phyloP scores from a whole-genome alignment of 345 rosid genomes.

The Theobroma cacao region DNA sequence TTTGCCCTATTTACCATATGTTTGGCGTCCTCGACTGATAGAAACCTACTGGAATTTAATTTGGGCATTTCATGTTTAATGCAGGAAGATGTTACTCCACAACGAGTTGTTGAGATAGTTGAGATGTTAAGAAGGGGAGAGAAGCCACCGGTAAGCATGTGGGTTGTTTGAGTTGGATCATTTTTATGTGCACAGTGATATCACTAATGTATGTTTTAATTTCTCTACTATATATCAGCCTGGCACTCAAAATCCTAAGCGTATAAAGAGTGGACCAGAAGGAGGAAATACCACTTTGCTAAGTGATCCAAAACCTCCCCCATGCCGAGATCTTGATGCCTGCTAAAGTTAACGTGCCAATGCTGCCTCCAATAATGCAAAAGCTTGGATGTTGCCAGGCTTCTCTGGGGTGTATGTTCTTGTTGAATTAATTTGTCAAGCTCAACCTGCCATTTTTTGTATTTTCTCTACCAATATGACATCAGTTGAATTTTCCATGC shows the following conservation, averaged over 20 bases:
- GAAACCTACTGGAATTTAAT: slow-evolving; percentile 2
- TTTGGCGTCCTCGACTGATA: neutral
- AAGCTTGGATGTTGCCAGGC: slow-evolving; percentile 29
- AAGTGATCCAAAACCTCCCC: slow-evolving; percentile 81
- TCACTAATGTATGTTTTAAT: neutral
- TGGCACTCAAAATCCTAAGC: slow-evolving; percentile 90
- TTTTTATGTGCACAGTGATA: neutral
- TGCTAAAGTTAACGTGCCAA: slow-evolving; percentile 43
- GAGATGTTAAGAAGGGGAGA: slow-evolving; percentile 87
- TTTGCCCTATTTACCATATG: slow-evolving; percentile 1
- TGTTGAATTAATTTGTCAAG: slow-evolving; percentile 21
- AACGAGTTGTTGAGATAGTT: slow-evolving; percentile 86
- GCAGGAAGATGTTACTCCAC: slow-evolving; percentile 94
- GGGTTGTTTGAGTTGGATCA: neutral
- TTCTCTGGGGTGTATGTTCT: slow-evolving; percentile 13
- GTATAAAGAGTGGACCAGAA: slow-evolving; percentile 87
- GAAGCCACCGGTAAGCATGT: slow-evolving; percentile 71
- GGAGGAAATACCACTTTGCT: slow-evolving; percentile 89
- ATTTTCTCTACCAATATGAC: slow-evolving; percentile 22
- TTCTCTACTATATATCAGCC: slow-evolving; percentile 41
- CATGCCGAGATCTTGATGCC: slow-evolving; percentile 89
- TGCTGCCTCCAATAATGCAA: slow-evolving; percentile 44
- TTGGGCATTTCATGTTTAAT: slow-evolving; percentile 24
- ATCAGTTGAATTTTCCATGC: slow-evolving; percentile 25
- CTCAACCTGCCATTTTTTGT: slow-evolving; percentile 19